A percentile compares a stretch with the other conserved stretches of the same genome.
Evolutionary conservation across 768 basidiomycete species (phyloP).

Genomic region (Leccinum imitatum): DNA sequence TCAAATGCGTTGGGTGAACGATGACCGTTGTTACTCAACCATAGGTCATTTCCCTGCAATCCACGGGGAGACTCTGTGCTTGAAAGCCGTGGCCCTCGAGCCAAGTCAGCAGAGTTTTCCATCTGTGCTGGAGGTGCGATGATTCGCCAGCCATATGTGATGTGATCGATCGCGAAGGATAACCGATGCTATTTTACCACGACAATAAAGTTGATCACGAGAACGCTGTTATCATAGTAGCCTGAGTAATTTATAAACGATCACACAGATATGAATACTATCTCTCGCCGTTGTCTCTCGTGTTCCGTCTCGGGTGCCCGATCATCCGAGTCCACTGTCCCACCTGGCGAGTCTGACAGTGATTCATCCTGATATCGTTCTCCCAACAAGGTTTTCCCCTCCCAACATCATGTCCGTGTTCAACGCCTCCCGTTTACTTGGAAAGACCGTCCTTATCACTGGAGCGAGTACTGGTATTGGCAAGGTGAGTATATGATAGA

Average conservation of each 20-base stretch:
- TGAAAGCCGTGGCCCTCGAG: conserved; percentile 48
- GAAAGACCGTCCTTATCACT: conserved; percentile 85
- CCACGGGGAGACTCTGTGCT: conserved; percentile 44
- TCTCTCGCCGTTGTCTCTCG: neutral
- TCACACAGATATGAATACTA: neutral
- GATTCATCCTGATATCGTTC: neutral
- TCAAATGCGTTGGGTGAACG: conserved; percentile 4
- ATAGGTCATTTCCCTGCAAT: conserved; percentile 47
- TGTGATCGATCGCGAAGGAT: neutral
- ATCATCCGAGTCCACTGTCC: neutral
- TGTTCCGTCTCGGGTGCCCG: conserved; percentile 8
- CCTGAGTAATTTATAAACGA: no score
- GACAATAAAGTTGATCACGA: neutral
- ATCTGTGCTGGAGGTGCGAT: conserved; percentile 27
- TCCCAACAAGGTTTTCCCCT: neutral
- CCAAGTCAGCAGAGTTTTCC: conserved; percentile 55
- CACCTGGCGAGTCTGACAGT: neutral
- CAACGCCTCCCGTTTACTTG: conserved; percentile 74
- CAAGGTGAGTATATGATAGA: conserved; percentile 52
- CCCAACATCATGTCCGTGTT: conserved; percentile 66
- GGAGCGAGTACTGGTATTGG: conserved; percentile 92
- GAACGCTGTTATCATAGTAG: no score
- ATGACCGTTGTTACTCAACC: conserved; percentile 40
- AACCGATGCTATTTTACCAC: neutral
- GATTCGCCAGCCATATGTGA: conserved; percentile 15